A percentile compares a stretch with the other conserved stretches of the same genome.
Conservation (phyloP, 2,329 filamentous ascomycete species). For the Aspergillus terreus region DNA sequence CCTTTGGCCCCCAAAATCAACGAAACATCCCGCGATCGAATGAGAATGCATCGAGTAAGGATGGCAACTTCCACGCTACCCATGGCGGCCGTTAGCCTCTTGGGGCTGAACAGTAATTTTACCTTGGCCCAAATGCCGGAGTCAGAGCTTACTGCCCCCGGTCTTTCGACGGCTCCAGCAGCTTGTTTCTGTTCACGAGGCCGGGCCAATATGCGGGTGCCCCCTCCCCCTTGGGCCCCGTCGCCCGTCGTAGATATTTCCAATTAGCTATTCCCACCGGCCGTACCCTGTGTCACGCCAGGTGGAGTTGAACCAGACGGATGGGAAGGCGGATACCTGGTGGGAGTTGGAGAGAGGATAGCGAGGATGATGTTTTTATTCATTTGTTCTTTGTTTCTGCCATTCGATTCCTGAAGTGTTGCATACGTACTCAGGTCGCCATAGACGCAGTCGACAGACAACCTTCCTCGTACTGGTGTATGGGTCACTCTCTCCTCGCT, state of each 20-base stretch:
- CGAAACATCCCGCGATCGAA: slow-evolving; percentile 2
- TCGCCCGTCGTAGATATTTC: slow-evolving; percentile 3
- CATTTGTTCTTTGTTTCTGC: too few relatives aligned
- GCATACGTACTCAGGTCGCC: too few relatives aligned
- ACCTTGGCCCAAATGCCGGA: slow-evolving; percentile 7
- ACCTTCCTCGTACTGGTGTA: too few relatives aligned
- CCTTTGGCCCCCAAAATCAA: slow-evolving; percentile 14
- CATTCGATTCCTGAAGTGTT: too few relatives aligned
- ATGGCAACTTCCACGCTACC: slow-evolving; percentile 2
- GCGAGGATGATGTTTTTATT: too few relatives aligned
- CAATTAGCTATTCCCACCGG: not conserved
- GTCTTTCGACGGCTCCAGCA: slow-evolving; percentile 4
- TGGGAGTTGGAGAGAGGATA: too few relatives aligned
- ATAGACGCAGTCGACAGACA: too few relatives aligned
- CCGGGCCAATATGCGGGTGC: not conserved
- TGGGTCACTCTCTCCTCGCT: too few relatives aligned
- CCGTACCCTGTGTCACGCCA: slow-evolving; percentile 1
- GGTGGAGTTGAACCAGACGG: slow-evolving; percentile 6
- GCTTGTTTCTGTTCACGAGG: slow-evolving; percentile 5
- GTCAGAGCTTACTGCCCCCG: slow-evolving; percentile 8
- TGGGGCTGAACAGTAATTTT: slow-evolving; percentile 20
- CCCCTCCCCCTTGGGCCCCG: slow-evolving; percentile 1
- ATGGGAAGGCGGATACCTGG: not conserved
- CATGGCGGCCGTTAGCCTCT: slow-evolving; percentile 11
- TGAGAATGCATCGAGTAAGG: not conserved